Evolutionary conservation across 1,284 basidiomycete genomes (phyloP).

Genomic region (Thecaphora frezii): DNA sequence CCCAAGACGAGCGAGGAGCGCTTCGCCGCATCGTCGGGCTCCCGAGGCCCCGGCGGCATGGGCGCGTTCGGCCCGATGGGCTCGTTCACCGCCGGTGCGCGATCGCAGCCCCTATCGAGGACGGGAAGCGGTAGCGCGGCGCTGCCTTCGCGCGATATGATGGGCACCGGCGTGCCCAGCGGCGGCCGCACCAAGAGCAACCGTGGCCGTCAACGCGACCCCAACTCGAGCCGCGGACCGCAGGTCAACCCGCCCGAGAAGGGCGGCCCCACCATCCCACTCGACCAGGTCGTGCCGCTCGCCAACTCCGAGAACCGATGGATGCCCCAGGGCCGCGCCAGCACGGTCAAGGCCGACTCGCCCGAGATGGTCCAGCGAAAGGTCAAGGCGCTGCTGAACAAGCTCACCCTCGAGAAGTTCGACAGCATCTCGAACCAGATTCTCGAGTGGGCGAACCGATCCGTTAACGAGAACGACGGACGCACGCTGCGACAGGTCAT

Average conservation of each 20-base stretch:
- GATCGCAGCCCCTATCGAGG: conserved; percentile 54
- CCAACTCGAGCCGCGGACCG: conserved; percentile 41
- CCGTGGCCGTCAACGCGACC: conserved; percentile 54
- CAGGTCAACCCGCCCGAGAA: conserved; percentile 59
- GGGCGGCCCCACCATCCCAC: conserved; percentile 62
- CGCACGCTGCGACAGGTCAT: conserved; percentile 93
- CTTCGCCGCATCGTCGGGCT: conserved; percentile 48
- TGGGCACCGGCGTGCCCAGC: conserved; percentile 54
- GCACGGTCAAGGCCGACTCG: conserved; percentile 64
- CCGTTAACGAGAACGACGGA: conserved; percentile 86
- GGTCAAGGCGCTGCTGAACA: conserved; percentile 91
- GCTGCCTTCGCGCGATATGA: conserved; percentile 56
- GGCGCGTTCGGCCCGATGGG: conserved; percentile 54
- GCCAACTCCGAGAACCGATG: conserved; percentile 80
- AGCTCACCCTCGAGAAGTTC: conserved; percentile 95
- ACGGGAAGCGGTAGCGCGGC: conserved; percentile 54
- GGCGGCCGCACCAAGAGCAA: conserved; percentile 54
- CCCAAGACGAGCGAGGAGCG: conserved; percentile 58
- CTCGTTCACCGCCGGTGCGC: conserved; percentile 49
- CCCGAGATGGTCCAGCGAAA: conserved; percentile 86
- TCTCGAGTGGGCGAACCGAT: conserved; percentile 90
- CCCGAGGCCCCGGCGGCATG: conserved; percentile 28
- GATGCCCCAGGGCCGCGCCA: conserved; percentile 60
- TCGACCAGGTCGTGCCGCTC: conserved; percentile 69
- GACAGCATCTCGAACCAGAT: conserved; percentile 91